Conservation (phyloP, 2,329 filamentous ascomycete species). For the Fusarium setosum region DNA sequence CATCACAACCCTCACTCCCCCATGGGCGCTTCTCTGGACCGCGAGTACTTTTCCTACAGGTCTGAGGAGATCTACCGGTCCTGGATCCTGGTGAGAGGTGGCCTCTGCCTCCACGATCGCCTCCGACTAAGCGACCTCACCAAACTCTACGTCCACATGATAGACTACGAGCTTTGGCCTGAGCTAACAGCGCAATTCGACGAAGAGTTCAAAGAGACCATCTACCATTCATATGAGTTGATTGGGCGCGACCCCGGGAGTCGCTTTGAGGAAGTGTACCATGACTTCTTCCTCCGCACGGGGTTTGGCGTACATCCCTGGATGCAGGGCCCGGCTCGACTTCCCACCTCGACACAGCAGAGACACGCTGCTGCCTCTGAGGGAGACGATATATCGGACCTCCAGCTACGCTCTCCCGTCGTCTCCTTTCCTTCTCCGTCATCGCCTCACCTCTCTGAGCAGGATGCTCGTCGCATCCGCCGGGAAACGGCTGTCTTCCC, state of each 20-base stretch:
- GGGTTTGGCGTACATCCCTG: slow-evolving; percentile 9
- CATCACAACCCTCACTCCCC: slow-evolving; percentile 31
- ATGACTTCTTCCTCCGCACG: neutral
- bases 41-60: slow-evolving; percentile 32
- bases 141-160: slow-evolving; percentile 13
- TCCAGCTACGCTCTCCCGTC: neutral
- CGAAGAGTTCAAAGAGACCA: neutral
- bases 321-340: neutral
- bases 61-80: slow-evolving; percentile 41
- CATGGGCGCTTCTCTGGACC: neutral
- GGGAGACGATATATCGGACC: neutral
- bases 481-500: neutral
- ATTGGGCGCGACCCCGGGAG: neutral
- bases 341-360: neutral
- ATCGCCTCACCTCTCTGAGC: neutral
- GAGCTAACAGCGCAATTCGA: neutral
- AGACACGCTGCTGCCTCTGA: neutral
- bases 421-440: neutral
- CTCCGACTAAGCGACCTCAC: neutral
- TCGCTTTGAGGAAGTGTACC: neutral
- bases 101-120: neutral
- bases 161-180: slow-evolving; percentile 8
- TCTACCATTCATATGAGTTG: neutral
- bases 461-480: neutral
- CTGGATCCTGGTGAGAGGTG: slow-evolving; percentile 17